phyloP scores from a whole-genome alignment of 495 filamentous ascomycete genomes.

The Penicillium goetzii region DNA sequence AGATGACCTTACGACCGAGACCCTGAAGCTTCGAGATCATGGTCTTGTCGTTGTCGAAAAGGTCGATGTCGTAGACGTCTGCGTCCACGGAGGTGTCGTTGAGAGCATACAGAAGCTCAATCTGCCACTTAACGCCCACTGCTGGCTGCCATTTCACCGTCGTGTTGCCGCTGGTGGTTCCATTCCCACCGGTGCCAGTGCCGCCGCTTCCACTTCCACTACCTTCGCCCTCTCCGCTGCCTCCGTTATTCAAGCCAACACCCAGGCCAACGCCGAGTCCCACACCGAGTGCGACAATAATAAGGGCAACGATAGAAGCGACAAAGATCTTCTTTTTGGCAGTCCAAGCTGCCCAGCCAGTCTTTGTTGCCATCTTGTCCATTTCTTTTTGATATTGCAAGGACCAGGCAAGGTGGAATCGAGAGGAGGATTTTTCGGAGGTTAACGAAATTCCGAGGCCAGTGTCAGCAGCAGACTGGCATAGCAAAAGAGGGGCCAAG shows the following conservation, averaged over 20 bases:
- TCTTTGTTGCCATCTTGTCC: constrained; percentile 12
- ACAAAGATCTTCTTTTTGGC: constrained; percentile 46
- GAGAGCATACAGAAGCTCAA: constrained; percentile 50
- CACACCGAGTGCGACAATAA: constrained; percentile 54
- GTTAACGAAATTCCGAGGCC: background rate
- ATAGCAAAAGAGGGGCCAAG: background rate
- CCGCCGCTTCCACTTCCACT: constrained; percentile 15
- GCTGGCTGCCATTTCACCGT: constrained; percentile 51
- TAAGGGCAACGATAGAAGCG: constrained; percentile 28
- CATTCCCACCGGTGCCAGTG: constrained; percentile 19
- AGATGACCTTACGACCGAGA: constrained; percentile 62
- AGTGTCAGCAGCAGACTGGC: constrained; percentile 1
- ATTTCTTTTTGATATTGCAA: background rate
- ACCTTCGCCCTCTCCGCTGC: constrained; percentile 25
- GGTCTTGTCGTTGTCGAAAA: constrained; percentile 54
- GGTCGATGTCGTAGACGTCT: constrained; percentile 63
- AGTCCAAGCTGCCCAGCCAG: constrained; percentile 42
- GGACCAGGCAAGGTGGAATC: background rate
- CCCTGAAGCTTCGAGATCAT: constrained; percentile 53
- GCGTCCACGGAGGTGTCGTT: constrained; percentile 51
- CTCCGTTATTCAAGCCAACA: constrained; percentile 36
- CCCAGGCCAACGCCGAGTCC: constrained; percentile 59
- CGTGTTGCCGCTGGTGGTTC: constrained; percentile 33
- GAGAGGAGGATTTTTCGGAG: background rate
- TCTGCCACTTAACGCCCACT: constrained; percentile 59